These are phyloP conservation scores for Melaleuca alternifolia DNA, from an alignment of 345 rosid genomes.

Conservation along the genomic window DNA sequence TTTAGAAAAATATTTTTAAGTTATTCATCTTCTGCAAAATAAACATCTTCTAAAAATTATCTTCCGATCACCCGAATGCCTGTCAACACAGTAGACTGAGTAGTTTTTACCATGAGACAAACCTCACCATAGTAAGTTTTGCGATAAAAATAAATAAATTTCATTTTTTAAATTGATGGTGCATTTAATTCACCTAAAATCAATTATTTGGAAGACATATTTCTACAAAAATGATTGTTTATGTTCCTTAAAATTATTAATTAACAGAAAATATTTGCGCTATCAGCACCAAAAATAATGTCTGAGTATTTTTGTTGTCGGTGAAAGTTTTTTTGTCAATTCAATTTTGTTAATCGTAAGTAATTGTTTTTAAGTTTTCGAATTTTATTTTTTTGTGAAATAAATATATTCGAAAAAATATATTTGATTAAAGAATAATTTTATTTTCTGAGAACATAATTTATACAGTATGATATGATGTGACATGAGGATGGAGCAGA, in stretches of 20 bases:
- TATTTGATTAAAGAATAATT: not conserved
- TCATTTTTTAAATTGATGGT: not conserved
- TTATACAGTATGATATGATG: no score
- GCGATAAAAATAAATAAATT: not conserved
- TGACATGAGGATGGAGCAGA: not conserved
- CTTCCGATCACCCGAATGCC: not conserved
- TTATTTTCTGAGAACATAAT: no score
- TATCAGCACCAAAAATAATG: no score
- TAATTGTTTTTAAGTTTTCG: not conserved
- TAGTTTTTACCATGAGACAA: not conserved
- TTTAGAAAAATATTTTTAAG: no score
- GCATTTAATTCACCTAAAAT: no score
- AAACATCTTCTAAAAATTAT: no score
- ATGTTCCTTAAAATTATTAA: no score
- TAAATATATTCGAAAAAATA: not conserved
- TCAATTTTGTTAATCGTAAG: not conserved
- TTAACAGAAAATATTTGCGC: no score
- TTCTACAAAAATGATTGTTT: no score
- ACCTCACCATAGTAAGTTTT: not conserved
- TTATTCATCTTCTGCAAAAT: no score
- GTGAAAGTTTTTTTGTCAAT: not conserved
- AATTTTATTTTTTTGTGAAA: rapidly evolving
- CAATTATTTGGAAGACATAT: not conserved
- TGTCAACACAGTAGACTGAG: not conserved
- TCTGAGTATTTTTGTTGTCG: not conserved